Base-by-base conservation (phyloP, 169 alveolate genomes). In the Eimeria necatrix region DNA sequence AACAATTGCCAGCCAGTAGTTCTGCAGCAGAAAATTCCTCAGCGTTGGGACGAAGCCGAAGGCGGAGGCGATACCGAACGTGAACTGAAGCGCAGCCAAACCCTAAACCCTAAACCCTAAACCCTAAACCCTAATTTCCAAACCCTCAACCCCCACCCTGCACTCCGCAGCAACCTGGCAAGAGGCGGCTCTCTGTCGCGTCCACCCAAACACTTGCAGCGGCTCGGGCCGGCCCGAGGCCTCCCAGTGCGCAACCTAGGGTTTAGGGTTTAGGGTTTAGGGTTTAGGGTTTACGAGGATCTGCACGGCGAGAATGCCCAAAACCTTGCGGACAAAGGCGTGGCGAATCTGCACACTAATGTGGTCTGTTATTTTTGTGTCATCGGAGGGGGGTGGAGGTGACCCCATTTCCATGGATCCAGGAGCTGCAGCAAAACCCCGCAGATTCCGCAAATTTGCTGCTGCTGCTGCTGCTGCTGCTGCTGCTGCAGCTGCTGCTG, bases 281-380 rank as follows among this genome's bases (percentile, higher is more conserved):
- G 85, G 85, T 74, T 74, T 74, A 74, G 85, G 85, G 32, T 73
- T 24, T 70, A 93, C 91, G 70, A 70, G 83, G 41, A 94, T 49
- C 46, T 90, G 95, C 3, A 94, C 32, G 18, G 91, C 49, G 20
- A 94, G 87, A 4, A 94, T 76, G 18, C 76, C 73, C 41, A 68
- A 73, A 24, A 94, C 96, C 59, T 94, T 94, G 20, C 96, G 89
- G 71, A 94, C 90, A 59, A 94, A 94, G 56, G 93, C 96, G 70
- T 94, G 96, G 16, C 96, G 91, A 41, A 94, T 87, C n/a, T 80
- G 14, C 22, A 61, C 51, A 20, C 70, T 80, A 3, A 68, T 18
- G 5, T 83, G 94, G 8, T 93, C 90, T 9, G 94, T 85, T 9
- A 89, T 89, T 61, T 49, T 41, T 10, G 20, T 12, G 41, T 4